Base-by-base conservation (phyloP, 2,329 filamentous ascomycete species). In the Alternaria viburni region DNA sequence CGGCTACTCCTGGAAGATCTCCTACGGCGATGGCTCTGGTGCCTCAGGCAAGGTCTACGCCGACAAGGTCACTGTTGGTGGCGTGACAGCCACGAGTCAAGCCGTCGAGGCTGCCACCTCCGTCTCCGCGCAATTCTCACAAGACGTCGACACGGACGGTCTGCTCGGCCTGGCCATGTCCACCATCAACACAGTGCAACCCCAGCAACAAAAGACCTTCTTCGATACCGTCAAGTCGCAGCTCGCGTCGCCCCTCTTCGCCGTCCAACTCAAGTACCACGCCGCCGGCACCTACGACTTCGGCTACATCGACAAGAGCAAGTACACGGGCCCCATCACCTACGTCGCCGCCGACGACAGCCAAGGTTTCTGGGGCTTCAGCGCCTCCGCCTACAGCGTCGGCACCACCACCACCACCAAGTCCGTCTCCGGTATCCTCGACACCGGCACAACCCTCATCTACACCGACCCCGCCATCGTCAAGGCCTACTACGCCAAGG, bases 401-500 rank as follows among this genome's bases (percentile, higher is more conserved):
- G 89, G 87, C 56, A 76, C 76, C 62, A 74, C 74, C 17, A 54
- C 71, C 77, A 80, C 81, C 59, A 72, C 77, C 41, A 58, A 76
- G 50, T 72, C 79, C 63, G 84, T 88, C 76, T 69, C 76, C 45
- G 85, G 84, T 69, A 91, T 92, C 76, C 87, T 88, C 72, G 90
- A 92, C 80, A 92, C 90, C 3, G 90, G 90, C 57, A 92, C 90
- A 59, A 89, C 89, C 1, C 86, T 92, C 28, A 79, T 91, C 59
- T 83, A 90, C 66, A 78, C 90, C 17, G 86, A 87, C 25, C 75
- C 83, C 59, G 68, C 74, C 30, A 82, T 90, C 62, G 85, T 88
- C 66, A 69, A 78, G 1, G 84, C 81, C 45, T 92, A 91, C 83
- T 92, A 91, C 81, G 74, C 75, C 41, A 74, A 86, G 64, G 84